Conservation (phyloP, 768 basidiomycete species). For the Psilocybe azurescens region DNA sequence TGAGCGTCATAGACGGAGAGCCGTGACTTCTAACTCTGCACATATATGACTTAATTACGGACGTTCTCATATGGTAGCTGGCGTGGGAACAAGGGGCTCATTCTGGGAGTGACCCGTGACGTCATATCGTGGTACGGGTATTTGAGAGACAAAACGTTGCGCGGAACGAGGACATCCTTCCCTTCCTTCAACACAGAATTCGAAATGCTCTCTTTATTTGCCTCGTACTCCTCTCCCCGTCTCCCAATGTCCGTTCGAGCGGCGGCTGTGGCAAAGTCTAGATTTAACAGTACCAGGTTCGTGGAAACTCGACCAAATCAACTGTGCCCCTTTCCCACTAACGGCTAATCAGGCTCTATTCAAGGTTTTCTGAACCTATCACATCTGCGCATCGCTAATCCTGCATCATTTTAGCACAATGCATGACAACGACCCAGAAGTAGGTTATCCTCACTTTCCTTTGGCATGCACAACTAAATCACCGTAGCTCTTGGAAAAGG, state of each 20-base stretch:
- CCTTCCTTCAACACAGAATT: slow-evolving; percentile 1
- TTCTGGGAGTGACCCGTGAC: slow-evolving; percentile 11
- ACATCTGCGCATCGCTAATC: slow-evolving; percentile 6
- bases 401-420: slow-evolving; percentile 45
- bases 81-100: slow-evolving; percentile 16
- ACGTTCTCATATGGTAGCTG: not conserved
- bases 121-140: slow-evolving; percentile 10
- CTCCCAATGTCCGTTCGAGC: not conserved
- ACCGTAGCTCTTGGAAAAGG: slow-evolving; percentile 50
- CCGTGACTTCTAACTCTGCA: not conserved
- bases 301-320: slow-evolving; percentile 6
- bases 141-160: slow-evolving; percentile 12
- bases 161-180: slow-evolving; percentile 1
- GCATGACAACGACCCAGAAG: slow-evolving; percentile 64
- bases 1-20: not conserved
- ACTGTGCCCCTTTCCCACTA: not conserved
- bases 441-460: slow-evolving; percentile 22
- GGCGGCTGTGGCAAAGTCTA: slow-evolving; percentile 9
- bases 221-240: slow-evolving; percentile 20
- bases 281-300: slow-evolving; percentile 31
- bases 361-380: slow-evolving; percentile 15
- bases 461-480: not conserved
- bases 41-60: not conserved
- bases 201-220: slow-evolving; percentile 26
- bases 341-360: slow-evolving; percentile 10